Conservation (phyloP, 345 rosid species). For the Iberis pinnata region DNA sequence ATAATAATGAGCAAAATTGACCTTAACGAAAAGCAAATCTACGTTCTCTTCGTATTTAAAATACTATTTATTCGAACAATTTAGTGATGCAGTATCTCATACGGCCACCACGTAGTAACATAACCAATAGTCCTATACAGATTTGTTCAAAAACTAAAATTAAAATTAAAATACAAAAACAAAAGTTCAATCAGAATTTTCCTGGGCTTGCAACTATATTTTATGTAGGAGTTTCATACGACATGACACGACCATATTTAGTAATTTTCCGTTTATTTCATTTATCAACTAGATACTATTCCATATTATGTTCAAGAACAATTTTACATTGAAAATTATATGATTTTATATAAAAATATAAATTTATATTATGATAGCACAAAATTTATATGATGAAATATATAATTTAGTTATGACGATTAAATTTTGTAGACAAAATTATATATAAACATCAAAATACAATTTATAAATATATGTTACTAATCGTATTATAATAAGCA, state of each 20-base stretch:
- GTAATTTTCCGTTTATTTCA: too few relatives aligned
- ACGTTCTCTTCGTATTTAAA: conserved; percentile 10
- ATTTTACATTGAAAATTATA: not conserved
- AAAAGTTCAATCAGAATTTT: conserved; percentile 9
- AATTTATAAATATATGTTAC: too few relatives aligned
- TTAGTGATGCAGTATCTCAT: too few relatives aligned
- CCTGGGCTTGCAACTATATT: conserved; percentile 3
- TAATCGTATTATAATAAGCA: too few relatives aligned
- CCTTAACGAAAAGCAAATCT: conserved; percentile 26
- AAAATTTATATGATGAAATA: too few relatives aligned
- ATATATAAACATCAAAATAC: too few relatives aligned
- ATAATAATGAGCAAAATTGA: conserved; percentile 23
- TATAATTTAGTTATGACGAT: too few relatives aligned
- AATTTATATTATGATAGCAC: too few relatives aligned
- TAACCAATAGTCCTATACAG: conserved; percentile 4
- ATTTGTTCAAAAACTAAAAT: conserved; percentile 2
- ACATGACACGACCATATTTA: not conserved
- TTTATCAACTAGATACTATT: too few relatives aligned
- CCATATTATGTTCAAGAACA: too few relatives aligned
- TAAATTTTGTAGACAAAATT: too few relatives aligned
- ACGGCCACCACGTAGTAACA: conserved; percentile 25
- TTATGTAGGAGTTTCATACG: not conserved
- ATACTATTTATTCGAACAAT: not conserved
- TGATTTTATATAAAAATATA: too few relatives aligned
- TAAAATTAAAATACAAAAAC: not conserved